phyloP scores from a whole-genome alignment of 768 basidiomycete species.

The Mycena kentingensis region DNA sequence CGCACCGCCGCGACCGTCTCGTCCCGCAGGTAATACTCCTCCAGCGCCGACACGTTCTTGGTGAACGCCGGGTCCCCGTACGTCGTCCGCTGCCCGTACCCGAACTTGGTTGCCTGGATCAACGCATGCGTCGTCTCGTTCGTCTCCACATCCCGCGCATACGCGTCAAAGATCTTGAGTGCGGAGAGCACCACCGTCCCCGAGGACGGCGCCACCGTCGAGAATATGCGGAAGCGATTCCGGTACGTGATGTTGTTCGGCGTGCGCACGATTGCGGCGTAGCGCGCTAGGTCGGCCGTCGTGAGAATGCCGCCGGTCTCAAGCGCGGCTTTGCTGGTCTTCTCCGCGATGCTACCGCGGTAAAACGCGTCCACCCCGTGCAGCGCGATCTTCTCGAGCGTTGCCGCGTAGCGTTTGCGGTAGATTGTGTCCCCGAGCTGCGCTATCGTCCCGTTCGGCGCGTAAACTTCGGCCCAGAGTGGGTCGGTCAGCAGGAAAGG shows the following conservation, averaged over 20 bases:
- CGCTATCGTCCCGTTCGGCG: constrained; percentile 28
- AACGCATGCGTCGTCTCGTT: constrained; percentile 38
- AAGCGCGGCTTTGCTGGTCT: constrained; percentile 15
- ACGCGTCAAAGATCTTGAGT: constrained; percentile 39
- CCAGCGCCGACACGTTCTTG: constrained; percentile 37
- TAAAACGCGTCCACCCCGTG: constrained; percentile 29
- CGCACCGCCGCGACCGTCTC: constrained; percentile 27
- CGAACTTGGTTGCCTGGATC: constrained; percentile 38
- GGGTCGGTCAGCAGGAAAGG: constrained; percentile 21
- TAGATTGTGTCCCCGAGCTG: constrained; percentile 23
- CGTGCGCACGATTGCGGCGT: constrained; percentile 24
- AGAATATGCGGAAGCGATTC: constrained; percentile 27
- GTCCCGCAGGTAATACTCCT: constrained; percentile 33
- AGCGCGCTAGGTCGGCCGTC: constrained; percentile 18
- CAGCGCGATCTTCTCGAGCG: constrained; percentile 23
- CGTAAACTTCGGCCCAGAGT: constrained; percentile 30
- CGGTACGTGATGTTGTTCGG: constrained; percentile 32
- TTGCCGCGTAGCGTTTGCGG: constrained; percentile 30
- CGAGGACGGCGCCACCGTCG: constrained; percentile 40
- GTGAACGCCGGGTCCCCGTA: constrained; percentile 41
- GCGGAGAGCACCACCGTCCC: constrained; percentile 38
- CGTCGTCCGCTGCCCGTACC: constrained; percentile 34
- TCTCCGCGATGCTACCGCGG: constrained; percentile 18
- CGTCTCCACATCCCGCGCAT: constrained; percentile 28
- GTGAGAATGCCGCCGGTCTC: constrained; percentile 23